A percentile compares a stretch with the other conserved stretches of the same genome.
Conservation (phyloP, 2,329 filamentous ascomycete species). For the Parastagonospora avenae region DNA sequence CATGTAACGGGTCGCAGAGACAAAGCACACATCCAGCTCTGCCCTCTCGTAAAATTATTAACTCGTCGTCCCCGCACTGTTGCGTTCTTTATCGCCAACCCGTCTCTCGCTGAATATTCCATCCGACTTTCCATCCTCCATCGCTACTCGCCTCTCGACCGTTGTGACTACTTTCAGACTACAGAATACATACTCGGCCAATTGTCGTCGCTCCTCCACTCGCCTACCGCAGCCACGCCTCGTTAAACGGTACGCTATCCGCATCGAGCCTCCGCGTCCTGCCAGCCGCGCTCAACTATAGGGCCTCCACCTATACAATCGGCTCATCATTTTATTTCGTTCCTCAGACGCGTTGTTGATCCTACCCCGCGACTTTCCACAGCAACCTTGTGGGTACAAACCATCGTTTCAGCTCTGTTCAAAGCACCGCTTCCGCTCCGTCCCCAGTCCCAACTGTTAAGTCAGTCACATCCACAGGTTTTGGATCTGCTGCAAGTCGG, state of each 20-base stretch:
- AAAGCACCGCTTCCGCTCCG: conserved; percentile 9
- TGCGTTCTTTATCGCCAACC: conserved; percentile 22
- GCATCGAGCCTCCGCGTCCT: conserved; percentile 27
- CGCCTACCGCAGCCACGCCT: conserved; percentile 39
- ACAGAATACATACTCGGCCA: conserved; percentile 23
- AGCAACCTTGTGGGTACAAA: conserved; percentile 29
- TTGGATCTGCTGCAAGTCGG: not conserved
- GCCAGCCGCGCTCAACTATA: conserved; percentile 24
- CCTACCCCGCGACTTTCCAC: conserved; percentile 33
- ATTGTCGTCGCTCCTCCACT: conserved; percentile 19
- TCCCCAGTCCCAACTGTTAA: not conserved
- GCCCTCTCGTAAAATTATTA: conserved; percentile 41
- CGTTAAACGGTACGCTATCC: conserved; percentile 27
- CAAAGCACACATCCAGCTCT: conserved; percentile 40
- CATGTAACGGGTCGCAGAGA: conserved; percentile 37
- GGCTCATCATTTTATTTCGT: conserved; percentile 33
- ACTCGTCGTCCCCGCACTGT: conserved; percentile 37
- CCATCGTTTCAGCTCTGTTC: conserved; percentile 24
- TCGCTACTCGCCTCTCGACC: conserved; percentile 32
- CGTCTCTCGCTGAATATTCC: conserved; percentile 31
- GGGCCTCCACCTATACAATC: conserved; percentile 23
- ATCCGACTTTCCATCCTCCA: conserved; percentile 24
- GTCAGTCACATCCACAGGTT: not conserved
- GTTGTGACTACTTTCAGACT: conserved; percentile 11
- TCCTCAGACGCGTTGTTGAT: conserved; percentile 39